These are phyloP conservation scores for Coprinopsis cinerea DNA, from an alignment of 768 basidiomycete genomes.

Conservation along the genomic window DNA sequence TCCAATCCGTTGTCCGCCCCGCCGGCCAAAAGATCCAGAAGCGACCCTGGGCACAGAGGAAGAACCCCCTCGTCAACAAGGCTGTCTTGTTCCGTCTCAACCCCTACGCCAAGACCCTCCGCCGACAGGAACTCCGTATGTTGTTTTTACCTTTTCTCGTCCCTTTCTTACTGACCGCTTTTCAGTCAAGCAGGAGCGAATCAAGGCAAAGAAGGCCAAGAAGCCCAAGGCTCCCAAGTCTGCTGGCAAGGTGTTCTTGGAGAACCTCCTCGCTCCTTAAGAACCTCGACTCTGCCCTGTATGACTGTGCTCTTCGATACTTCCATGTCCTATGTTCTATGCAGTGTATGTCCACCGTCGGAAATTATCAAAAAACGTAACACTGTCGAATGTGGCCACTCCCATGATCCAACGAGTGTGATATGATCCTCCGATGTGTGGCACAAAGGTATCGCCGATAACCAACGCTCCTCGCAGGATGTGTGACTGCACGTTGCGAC, in stretches of 20 bases:
- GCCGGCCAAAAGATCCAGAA: constrained; percentile 81
- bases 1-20: constrained; percentile 93
- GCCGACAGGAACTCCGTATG: constrained; percentile 82
- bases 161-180: constrained; percentile 10
- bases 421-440: too few relatives aligned
- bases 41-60: constrained; percentile 98
- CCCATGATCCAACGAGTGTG: too few relatives aligned
- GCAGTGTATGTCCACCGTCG: neutral
- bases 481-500: neutral
- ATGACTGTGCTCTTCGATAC: neutral
- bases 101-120: constrained; percentile 94
- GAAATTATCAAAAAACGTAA: constrained; percentile 4
- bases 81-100: constrained; percentile 94
- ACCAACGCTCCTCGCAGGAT: too few relatives aligned
- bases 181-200: constrained; percentile 75
- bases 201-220: constrained; percentile 58
- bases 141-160: neutral
- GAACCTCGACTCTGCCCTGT: neutral
- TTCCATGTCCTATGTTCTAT: constrained; percentile 10
- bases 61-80: constrained; percentile 96
- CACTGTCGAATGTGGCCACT: neutral
- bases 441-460: too few relatives aligned
- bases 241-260: constrained; percentile 80
- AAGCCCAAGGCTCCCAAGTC: constrained; percentile 57
- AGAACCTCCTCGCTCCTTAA: constrained; percentile 82